A percentile compares a stretch with the other conserved stretches of the same genome.
These are phyloP conservation scores for Myriangium duriaei DNA, from an alignment of 2,329 filamentous ascomycete genomes.

Conservation along the genomic window DNA sequence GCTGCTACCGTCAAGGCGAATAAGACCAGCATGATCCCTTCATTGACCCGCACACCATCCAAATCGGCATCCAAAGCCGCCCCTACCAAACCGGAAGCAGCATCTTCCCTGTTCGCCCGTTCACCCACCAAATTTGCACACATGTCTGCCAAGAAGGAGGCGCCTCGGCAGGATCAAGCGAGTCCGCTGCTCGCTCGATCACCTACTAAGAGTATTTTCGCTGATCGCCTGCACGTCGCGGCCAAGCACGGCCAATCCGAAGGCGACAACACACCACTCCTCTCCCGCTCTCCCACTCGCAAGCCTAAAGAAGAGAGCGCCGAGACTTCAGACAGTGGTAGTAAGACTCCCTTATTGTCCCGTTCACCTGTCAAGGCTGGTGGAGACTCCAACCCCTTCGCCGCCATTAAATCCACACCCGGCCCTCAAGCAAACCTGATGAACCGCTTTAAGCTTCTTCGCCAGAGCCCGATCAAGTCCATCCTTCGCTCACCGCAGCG, in stretches of 20 bases:
- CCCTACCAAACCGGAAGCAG: slow-evolving; percentile 11
- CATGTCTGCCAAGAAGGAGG: slow-evolving; percentile 12
- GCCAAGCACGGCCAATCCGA: slow-evolving; percentile 5
- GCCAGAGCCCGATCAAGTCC: slow-evolving; percentile 44
- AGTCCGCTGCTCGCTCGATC: slow-evolving; percentile 20
- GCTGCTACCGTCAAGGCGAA: slow-evolving; percentile 39
- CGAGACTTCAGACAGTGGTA: slow-evolving; percentile 2
- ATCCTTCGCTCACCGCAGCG: slow-evolving; percentile 50
- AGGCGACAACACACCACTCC: slow-evolving; percentile 17
- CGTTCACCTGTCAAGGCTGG: slow-evolving; percentile 12
- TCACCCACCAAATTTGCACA: slow-evolving; percentile 12
- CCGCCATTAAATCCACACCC: slow-evolving; percentile 17
- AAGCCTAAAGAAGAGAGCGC: slow-evolving; percentile 1
- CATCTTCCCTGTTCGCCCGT: slow-evolving; percentile 18
- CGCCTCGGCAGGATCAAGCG: slow-evolving; percentile 5
- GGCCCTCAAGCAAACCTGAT: slow-evolving; percentile 25
- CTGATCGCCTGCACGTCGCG: not conserved
- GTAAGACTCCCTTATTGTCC: slow-evolving; percentile 11
- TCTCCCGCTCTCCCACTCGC: slow-evolving; percentile 21
- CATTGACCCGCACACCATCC: slow-evolving; percentile 16
- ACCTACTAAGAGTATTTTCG: slow-evolving; percentile 11
- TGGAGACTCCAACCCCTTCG: slow-evolving; percentile 10
- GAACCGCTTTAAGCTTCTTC: slow-evolving; percentile 36
- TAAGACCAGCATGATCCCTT: slow-evolving; percentile 24
- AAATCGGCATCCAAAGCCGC: slow-evolving; percentile 11